A percentile compares a stretch with the other conserved stretches of the same genome.
phyloP scores from a whole-genome alignment of 768 basidiomycete species.

The Phaffia tasmanica region DNA sequence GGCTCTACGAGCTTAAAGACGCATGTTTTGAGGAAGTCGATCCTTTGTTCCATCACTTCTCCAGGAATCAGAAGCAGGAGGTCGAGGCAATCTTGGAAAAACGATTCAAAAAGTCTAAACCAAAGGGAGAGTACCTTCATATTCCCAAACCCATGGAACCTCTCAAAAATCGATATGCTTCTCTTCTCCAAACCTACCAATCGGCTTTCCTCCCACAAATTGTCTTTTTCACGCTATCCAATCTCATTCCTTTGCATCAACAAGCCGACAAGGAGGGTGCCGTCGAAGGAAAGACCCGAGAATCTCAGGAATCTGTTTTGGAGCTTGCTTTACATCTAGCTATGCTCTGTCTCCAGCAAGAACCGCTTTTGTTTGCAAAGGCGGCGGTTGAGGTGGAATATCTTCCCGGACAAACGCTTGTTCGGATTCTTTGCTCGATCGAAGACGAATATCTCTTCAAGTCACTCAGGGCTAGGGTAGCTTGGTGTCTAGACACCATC shows the following conservation, averaged over 20 bases:
- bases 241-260: slow-evolving; percentile 59
- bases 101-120: slow-evolving; percentile 55
- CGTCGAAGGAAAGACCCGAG: slow-evolving; percentile 27
- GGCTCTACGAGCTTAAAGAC: slow-evolving; percentile 78
- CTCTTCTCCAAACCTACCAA: slow-evolving; percentile 54
- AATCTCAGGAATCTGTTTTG: slow-evolving; percentile 49
- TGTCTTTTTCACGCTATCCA: slow-evolving; percentile 69
- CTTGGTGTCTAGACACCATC: slow-evolving; percentile 63
- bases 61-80: slow-evolving; percentile 82
- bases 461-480: slow-evolving; percentile 55
- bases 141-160: slow-evolving; percentile 57
- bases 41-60: slow-evolving; percentile 92
- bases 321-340: slow-evolving; percentile 78
- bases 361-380: slow-evolving; percentile 51
- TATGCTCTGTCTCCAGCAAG: slow-evolving; percentile 72
- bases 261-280: slow-evolving; percentile 48
- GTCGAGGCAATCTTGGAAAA: slow-evolving; percentile 62
- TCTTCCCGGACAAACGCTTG: slow-evolving; percentile 41
- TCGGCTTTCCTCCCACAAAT: slow-evolving; percentile 64
- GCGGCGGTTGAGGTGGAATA: slow-evolving; percentile 32
- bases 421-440: slow-evolving; percentile 62
- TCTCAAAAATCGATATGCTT: slow-evolving; percentile 53
- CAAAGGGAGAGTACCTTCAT: slow-evolving; percentile 54
- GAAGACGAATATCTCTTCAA: slow-evolving; percentile 65
- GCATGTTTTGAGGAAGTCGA: slow-evolving; percentile 77